These are phyloP conservation scores for Penicillium olsonii DNA, from an alignment of 2,329 filamentous ascomycete genomes.

Conservation along the genomic window DNA sequence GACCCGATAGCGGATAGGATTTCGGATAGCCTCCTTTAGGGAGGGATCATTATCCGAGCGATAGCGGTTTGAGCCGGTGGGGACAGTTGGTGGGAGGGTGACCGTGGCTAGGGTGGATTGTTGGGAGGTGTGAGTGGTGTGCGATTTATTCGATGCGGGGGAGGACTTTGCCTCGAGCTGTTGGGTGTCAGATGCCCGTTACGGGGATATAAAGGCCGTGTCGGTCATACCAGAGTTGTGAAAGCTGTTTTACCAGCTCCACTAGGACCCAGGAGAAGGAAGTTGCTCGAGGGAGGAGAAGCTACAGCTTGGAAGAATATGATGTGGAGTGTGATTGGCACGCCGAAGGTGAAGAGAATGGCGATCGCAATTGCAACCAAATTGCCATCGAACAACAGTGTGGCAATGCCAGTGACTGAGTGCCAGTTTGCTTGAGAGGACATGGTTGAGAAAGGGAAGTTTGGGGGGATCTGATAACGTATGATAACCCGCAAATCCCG, in stretches of 20 bases:
- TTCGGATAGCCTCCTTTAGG: slow-evolving; percentile 54
- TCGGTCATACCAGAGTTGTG: slow-evolving; percentile 65
- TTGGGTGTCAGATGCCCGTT: not conserved
- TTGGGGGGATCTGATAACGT: slow-evolving; percentile 7
- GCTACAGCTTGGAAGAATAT: slow-evolving; percentile 68
- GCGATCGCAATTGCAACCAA: slow-evolving; percentile 62
- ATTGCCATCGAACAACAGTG: slow-evolving; percentile 46
- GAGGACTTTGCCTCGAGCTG: slow-evolving; percentile 50
- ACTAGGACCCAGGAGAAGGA: slow-evolving; percentile 77
- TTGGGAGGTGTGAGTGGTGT: slow-evolving; percentile 64
- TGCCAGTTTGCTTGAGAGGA: slow-evolving; percentile 37
- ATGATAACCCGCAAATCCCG: not conserved
- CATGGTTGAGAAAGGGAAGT: slow-evolving; percentile 24
- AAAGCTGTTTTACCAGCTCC: slow-evolving; percentile 87
- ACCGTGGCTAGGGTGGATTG: slow-evolving; percentile 58
- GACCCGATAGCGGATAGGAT: slow-evolving; percentile 41
- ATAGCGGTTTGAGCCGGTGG: slow-evolving; percentile 61
- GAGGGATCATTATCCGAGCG: slow-evolving; percentile 67
- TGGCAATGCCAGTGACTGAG: slow-evolving; percentile 40
- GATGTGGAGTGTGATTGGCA: slow-evolving; percentile 76
- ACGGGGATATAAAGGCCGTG: not conserved
- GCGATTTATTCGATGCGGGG: slow-evolving; percentile 34
- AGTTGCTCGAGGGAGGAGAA: slow-evolving; percentile 67
- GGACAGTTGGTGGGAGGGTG: slow-evolving; percentile 55
- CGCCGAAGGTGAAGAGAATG: slow-evolving; percentile 66